Conservation (phyloP, 1,284 basidiomycete genomes). For the Trichosporon inkin region DNA sequence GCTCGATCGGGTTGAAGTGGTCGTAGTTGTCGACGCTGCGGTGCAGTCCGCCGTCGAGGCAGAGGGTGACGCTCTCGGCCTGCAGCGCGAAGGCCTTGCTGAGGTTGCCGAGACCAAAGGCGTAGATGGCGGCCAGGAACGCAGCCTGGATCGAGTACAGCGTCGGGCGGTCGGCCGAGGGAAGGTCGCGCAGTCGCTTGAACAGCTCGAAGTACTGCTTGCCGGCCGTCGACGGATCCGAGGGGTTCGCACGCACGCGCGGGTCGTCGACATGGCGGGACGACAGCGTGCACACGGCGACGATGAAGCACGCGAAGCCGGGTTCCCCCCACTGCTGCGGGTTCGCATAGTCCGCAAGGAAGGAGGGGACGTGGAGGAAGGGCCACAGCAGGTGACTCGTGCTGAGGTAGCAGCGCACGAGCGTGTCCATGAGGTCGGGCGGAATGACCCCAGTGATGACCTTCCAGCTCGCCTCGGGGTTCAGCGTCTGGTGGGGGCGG, state of each 20-base stretch:
- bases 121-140: conserved; percentile 79
- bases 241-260: conserved; percentile 71
- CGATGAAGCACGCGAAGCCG: conserved; percentile 84
- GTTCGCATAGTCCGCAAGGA: conserved; percentile 81
- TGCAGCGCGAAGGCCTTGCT: conserved; percentile 77
- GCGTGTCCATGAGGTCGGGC: conserved; percentile 80
- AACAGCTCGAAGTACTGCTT: conserved; percentile 85
- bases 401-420: conserved; percentile 59
- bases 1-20: conserved; percentile 77
- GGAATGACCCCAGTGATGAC: conserved; percentile 77
- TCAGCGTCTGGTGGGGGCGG: conserved; percentile 63
- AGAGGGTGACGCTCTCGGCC: conserved; percentile 76
- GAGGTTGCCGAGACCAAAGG: conserved; percentile 78
- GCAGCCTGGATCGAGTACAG: conserved; percentile 83
- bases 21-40: conserved; percentile 82
- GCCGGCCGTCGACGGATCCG: conserved; percentile 76
- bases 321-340: conserved; percentile 89
- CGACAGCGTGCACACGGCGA: conserved; percentile 79
- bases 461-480: conserved; percentile 63
- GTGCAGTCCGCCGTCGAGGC: conserved; percentile 75
- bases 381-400: conserved; percentile 88
- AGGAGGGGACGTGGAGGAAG: conserved; percentile 82
- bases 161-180: conserved; percentile 79
- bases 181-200: conserved; percentile 72
- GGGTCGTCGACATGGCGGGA: conserved; percentile 85